phyloP scores from a whole-genome alignment of 208 protist genomes.

The Angomonas deanei region DNA sequence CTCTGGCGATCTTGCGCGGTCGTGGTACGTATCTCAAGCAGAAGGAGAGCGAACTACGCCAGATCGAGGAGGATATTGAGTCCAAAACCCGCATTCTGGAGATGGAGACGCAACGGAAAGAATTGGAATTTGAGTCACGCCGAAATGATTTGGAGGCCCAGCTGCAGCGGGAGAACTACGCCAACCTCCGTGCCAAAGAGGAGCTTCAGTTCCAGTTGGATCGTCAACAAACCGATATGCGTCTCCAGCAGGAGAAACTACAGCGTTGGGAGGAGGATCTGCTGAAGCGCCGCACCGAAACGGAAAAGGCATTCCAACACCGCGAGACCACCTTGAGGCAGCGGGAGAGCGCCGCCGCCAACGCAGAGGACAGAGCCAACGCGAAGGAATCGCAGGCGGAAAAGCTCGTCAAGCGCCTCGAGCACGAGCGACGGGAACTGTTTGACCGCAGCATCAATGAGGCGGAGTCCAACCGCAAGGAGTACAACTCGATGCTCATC shows the following conservation, averaged over 20 bases:
- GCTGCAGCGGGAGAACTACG: conserved; percentile 19
- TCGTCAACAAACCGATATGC: conserved; percentile 2
- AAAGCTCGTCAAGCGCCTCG: conserved; percentile 10
- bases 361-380: conserved; percentile 9
- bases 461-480: conserved; percentile 1
- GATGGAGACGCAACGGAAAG: conserved; percentile 18
- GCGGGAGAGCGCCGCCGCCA: conserved; percentile 11
- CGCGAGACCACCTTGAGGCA: conserved; percentile 11
- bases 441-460: not conserved
- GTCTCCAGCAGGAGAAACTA: conserved; percentile 18
- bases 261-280: conserved; percentile 21
- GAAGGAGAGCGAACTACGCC: conserved; percentile 16
- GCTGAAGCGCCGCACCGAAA: conserved; percentile 8
- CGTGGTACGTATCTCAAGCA: conserved; percentile 41
- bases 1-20: conserved; percentile 15
- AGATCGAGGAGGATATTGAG: conserved; percentile 12
- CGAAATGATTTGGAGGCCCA: conserved; percentile 17
- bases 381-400: conserved; percentile 13
- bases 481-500: conserved; percentile 3
- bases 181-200: conserved; percentile 15
- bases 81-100: conserved; percentile 9
- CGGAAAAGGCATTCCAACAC: conserved; percentile 16
- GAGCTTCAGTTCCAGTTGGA: conserved; percentile 15
- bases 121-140: conserved; percentile 12
- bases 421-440: conserved; percentile 18